Base-by-base conservation (phyloP, 192 early-diverging fungal genomes). In the Linnemannia elongata region DNA sequence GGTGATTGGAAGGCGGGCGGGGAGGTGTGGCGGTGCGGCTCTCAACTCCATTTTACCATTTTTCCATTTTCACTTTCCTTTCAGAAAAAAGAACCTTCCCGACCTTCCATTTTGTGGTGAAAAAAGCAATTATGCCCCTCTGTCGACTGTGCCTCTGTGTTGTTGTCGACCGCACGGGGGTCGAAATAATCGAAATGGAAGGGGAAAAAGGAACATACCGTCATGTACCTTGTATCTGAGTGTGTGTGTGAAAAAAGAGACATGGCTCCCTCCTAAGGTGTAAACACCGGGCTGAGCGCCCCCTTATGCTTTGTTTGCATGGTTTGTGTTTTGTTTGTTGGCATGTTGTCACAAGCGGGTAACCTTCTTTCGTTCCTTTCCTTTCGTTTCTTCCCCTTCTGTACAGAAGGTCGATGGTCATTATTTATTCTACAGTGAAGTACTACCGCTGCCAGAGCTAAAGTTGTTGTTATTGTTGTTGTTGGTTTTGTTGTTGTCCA, bases 251-350 rank as follows among this genome's bases (percentile, higher is more conserved):
- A 66, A 66, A 66, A 33, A 33, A 33, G 5, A 18, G 8, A 27
- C 12, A 66, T 12, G 57, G 57, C 27, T 27, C 57, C 57, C 27
- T 17, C 47, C 17, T 17, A 15, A 15, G 4, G 30, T 60, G 30
- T 33, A 66, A 66, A 33, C n/a, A 66, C 30, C 60, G 60, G 60
- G 60, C 60, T 66, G 60, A 66, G 60, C 60, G 60, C 12, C n/a
- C 15, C 9, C 60, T 27, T 60, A 9, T 9, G 27, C 3, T 63
- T 63, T 63, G 27, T 63, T 63, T 63, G 27, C n/a, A n/a, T n/a
- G n/a, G n/a, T n/a, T n/a, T n/a, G n/a, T 30, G n/a, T 27, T 33
- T n/a, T 27, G 22, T 55, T 57, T n/a, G 55, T 57, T 57, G n/a
- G 6, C 55, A 57, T 57, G 55, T n/a, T 57, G 5, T 24, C n/a